These are phyloP conservation scores for Fusarium nelsonii DNA, from an alignment of 2,329 filamentous ascomycete species.

Conservation along the genomic window DNA sequence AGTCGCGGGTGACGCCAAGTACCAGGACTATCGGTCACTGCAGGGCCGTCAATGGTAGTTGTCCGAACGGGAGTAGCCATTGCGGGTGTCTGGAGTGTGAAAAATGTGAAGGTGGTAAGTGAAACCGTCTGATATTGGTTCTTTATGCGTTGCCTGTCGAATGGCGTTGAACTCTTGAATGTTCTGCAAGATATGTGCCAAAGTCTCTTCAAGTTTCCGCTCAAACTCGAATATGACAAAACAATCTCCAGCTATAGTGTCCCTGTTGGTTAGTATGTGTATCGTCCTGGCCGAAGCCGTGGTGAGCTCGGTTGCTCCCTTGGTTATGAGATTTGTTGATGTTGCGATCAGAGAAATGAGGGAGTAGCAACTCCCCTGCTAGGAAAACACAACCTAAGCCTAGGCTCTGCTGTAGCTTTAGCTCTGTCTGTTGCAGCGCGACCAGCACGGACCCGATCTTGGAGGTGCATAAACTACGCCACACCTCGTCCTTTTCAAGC, in stretches of 20 bases:
- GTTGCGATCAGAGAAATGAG: slow-evolving; percentile 39
- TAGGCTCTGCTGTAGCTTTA: slow-evolving; percentile 28
- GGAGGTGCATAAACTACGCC: slow-evolving; percentile 17
- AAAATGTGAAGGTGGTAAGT: background rate
- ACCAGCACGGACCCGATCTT: slow-evolving; percentile 35
- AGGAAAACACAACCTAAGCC: slow-evolving; percentile 40
- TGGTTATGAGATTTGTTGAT: slow-evolving; percentile 51
- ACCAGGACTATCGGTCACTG: slow-evolving; percentile 71
- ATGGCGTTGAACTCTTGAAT: slow-evolving; percentile 8
- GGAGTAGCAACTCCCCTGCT: slow-evolving; percentile 29
- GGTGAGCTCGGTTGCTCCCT: slow-evolving; percentile 49
- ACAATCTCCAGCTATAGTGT: slow-evolving; percentile 1
- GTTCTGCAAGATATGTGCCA: slow-evolving; percentile 9
- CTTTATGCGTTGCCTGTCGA: slow-evolving; percentile 11
- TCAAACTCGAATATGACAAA: background rate
- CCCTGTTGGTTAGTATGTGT: slow-evolving; percentile 51
- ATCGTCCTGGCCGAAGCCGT: slow-evolving; percentile 50
- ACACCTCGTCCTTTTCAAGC: slow-evolving; percentile 19
- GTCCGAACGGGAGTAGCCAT: slow-evolving; percentile 52
- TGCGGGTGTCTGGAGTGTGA: background rate
- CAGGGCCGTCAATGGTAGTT: slow-evolving; percentile 59
- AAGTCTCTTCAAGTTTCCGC: slow-evolving; percentile 1
- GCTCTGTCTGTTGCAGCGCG: slow-evolving; percentile 41
- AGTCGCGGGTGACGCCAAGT: slow-evolving; percentile 93
- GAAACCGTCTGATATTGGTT: background rate